A percentile compares a stretch with the other conserved stretches of the same genome.
Conservation (phyloP, 2,329 filamentous ascomycete genomes). For the Fusarium foetens region DNA sequence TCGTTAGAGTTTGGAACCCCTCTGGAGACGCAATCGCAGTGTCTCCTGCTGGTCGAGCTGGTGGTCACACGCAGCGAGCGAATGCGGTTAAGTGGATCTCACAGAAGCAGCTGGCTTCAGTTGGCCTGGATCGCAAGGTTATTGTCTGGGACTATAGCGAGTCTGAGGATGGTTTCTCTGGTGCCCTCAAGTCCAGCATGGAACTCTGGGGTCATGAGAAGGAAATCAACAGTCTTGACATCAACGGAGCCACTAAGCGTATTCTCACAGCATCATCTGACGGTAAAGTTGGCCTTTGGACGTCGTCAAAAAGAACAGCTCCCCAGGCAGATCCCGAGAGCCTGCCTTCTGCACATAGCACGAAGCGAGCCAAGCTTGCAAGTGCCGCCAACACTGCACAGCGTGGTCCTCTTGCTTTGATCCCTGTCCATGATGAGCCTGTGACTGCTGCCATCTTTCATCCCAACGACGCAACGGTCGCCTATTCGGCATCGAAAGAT, state of each 20-base stretch:
- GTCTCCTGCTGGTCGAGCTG: conserved; percentile 71
- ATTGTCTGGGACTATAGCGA: conserved; percentile 91
- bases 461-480: conserved; percentile 83
- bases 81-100: conserved; percentile 88
- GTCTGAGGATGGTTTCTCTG: conserved; percentile 66
- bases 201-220: conserved; percentile 87
- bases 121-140: conserved; percentile 85
- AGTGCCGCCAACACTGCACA: conserved; percentile 64
- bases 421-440: conserved; percentile 76
- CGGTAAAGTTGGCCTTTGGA: conserved; percentile 88
- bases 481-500: conserved; percentile 91
- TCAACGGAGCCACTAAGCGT: conserved; percentile 77
- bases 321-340: conserved; percentile 77
- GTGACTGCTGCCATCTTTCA: conserved; percentile 88
- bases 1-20: conserved; percentile 88
- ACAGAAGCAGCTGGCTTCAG: conserved; percentile 80
- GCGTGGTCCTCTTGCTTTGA: conserved; percentile 80
- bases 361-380: conserved; percentile 80
- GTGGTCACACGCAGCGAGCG: conserved; percentile 79
- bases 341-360: conserved; percentile 72
- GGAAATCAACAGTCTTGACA: conserved; percentile 77
- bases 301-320: conserved; percentile 78
- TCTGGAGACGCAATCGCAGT: conserved; percentile 87
- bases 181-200: conserved; percentile 74
- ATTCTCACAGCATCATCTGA: conserved; percentile 89